Conservation (phyloP, 306 rosid genomes). For the Castanea sativa region DNA sequence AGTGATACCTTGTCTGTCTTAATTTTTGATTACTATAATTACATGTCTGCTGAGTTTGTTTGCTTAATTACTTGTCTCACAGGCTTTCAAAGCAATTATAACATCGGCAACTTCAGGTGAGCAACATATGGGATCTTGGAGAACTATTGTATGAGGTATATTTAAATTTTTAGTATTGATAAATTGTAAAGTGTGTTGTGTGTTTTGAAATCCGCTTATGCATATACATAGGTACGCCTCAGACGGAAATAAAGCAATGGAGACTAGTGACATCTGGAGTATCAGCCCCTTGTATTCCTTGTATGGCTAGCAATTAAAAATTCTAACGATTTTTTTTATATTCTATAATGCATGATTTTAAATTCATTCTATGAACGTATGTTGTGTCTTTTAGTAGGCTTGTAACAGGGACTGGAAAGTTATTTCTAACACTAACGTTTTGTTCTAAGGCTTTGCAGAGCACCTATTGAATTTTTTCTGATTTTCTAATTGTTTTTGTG, state of each 20-base stretch:
- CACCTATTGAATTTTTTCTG: no score
- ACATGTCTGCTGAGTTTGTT: conserved; percentile 2
- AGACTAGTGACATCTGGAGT: background rate
- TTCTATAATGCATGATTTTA: no score
- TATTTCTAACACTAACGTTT: no score
- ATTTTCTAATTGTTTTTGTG: no score
- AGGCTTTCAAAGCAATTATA: conserved; percentile 88
- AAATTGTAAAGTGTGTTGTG: background rate
- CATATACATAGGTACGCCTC: background rate
- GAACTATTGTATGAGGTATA: conserved; percentile 89
- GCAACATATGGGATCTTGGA: conserved; percentile 78
- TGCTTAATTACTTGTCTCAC: conserved; percentile 14
- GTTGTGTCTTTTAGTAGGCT: no score
- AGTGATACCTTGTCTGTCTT: background rate
- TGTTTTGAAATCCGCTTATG: background rate
- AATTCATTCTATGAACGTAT: no score
- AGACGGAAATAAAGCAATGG: background rate
- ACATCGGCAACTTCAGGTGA: conserved; percentile 64
- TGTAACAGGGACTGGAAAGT: no score
- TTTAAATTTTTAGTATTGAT: background rate
- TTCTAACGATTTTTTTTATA: no score
- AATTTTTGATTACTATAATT: background rate
- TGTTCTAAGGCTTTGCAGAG: no score
- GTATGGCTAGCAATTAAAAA: no score
- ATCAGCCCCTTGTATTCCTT: background rate